Evolutionary conservation across 352 stramenopile genomes (phyloP).

Genomic region (Phytophthora boehmeriae): DNA sequence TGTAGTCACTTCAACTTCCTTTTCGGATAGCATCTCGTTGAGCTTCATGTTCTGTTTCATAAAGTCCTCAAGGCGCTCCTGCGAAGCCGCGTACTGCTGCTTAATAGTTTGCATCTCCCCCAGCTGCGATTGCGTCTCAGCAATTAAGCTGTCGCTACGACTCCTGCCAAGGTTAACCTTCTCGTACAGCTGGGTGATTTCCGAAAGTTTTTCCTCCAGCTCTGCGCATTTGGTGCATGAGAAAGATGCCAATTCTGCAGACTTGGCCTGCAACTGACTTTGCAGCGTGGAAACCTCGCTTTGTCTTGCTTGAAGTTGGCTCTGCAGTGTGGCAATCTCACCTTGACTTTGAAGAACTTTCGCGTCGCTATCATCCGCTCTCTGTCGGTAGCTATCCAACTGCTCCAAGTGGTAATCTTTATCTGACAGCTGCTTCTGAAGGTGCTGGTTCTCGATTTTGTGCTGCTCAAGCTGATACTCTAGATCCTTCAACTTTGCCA

Average conservation of each 20-base stretch:
- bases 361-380: conserved; percentile 56
- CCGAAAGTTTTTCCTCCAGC: conserved; percentile 50
- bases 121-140: conserved; percentile 54
- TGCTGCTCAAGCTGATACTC: conserved; percentile 61
- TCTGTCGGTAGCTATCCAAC: conserved; percentile 46
- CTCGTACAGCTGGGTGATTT: conserved; percentile 61
- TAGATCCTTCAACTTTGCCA: conserved; percentile 45
- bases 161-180: conserved; percentile 65
- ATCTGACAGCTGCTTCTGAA: conserved; percentile 71
- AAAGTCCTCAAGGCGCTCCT: conserved; percentile 52
- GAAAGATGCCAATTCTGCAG: conserved; percentile 32
- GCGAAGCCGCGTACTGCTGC: conserved; percentile 38
- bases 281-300: conserved; percentile 39
- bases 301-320: conserved; percentile 24
- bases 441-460: conserved; percentile 77
- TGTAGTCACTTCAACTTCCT: conserved; percentile 51
- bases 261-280: conserved; percentile 41
- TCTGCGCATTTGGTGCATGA: conserved; percentile 47
- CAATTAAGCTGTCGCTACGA: conserved; percentile 62
- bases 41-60: conserved; percentile 60
- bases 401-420: conserved; percentile 74
- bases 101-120: conserved; percentile 47
- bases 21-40: conserved; percentile 60
- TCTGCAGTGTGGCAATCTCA: conserved; percentile 38
- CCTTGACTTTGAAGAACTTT: conserved; percentile 38